Conservation (phyloP, 2,329 filamentous ascomycete genomes). For the Stagonosporopsis cucurbitacearum region DNA sequence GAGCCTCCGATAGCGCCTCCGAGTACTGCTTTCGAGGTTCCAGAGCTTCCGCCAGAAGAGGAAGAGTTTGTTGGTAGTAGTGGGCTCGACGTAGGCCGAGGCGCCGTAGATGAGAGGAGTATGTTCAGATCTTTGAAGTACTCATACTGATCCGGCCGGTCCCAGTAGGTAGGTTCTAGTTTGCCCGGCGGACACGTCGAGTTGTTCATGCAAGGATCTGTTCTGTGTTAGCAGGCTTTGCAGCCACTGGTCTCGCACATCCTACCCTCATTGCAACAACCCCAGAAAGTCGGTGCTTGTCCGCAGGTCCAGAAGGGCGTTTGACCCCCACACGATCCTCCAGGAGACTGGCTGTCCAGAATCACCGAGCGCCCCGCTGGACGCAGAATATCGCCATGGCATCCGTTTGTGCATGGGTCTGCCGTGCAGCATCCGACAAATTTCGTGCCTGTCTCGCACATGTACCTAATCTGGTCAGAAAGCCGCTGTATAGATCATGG, state of each 20-base stretch:
- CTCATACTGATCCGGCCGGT: slow-evolving; percentile 22
- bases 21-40: slow-evolving; percentile 1
- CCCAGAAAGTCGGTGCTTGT: slow-evolving; percentile 32
- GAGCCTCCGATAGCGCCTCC: slow-evolving; percentile 11
- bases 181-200: slow-evolving; percentile 33
- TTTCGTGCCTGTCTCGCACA: slow-evolving; percentile 25
- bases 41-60: background rate
- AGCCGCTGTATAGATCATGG: background rate
- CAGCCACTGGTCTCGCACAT: too few relatives aligned
- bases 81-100: slow-evolving; percentile 1
- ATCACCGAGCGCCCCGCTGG: slow-evolving; percentile 39
- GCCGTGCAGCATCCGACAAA: slow-evolving; percentile 49
- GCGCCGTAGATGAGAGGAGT: slow-evolving; percentile 10
- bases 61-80: background rate
- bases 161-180: slow-evolving; percentile 29
- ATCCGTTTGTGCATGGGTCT: slow-evolving; percentile 45
- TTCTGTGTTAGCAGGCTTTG: slow-evolving; percentile 43
- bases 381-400: slow-evolving; percentile 36
- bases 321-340: slow-evolving; percentile 34
- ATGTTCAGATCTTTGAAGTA: slow-evolving; percentile 22
- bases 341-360: slow-evolving; percentile 35
- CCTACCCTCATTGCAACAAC: background rate
- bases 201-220: slow-evolving; percentile 41
- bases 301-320: slow-evolving; percentile 47
- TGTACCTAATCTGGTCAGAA: slow-evolving; percentile 8